Percentiles rank a stretch among this genome's conserved stretches.
phyloP scores from a whole-genome alignment of 768 basidiomycete species.

The Pleurotus djamor region DNA sequence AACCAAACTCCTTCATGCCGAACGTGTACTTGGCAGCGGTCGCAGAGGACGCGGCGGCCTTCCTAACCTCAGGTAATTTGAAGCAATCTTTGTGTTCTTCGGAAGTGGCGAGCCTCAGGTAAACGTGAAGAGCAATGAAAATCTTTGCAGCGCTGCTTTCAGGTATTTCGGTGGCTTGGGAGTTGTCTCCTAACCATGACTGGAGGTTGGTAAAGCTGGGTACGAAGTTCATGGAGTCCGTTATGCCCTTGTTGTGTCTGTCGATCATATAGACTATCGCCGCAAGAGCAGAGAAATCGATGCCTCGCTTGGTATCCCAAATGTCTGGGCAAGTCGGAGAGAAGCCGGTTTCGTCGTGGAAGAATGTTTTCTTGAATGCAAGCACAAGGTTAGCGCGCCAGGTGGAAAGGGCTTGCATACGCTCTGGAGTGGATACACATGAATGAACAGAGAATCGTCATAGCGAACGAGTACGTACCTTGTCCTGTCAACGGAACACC shows the following conservation, averaged over 20 bases:
- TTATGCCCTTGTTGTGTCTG: constrained; percentile 4
- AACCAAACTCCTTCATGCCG: constrained; percentile 52
- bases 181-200: neutral
- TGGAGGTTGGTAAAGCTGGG: neutral
- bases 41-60: neutral
- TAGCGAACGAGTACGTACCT: constrained; percentile 30
- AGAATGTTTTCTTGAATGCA: constrained; percentile 47
- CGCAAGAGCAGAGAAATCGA: constrained; percentile 33
- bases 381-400: constrained; percentile 60
- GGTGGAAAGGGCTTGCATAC: constrained; percentile 63
- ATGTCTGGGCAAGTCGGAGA: constrained; percentile 17
- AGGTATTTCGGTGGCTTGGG: constrained; percentile 18
- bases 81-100: neutral
- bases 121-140: constrained; percentile 30
- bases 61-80: neutral
- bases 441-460: neutral
- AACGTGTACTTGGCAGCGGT: constrained; percentile 32
- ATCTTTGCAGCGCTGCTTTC: constrained; percentile 22
- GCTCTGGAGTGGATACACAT: constrained; percentile 37
- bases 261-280: constrained; percentile 26
- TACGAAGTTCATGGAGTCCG: neutral
- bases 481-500: constrained; percentile 77
- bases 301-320: constrained; percentile 35
- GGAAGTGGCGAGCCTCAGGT: constrained; percentile 36
- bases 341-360: constrained; percentile 25